Conservation (phyloP, 2,329 filamentous ascomycete genomes). For the Epichloe baconii region DNA sequence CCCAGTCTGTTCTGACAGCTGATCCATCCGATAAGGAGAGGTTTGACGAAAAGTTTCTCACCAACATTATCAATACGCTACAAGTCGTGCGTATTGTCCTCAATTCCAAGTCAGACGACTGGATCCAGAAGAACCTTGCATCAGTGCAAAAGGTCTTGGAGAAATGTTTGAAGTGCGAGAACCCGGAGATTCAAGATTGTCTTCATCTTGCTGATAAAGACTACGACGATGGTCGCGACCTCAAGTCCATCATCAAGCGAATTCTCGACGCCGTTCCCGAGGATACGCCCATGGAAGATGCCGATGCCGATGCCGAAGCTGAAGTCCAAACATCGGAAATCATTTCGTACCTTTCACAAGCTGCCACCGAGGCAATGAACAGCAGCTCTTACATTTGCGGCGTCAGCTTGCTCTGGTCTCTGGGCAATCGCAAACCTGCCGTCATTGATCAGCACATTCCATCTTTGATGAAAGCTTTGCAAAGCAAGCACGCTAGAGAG, state of each 20-base stretch:
- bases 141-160: constrained; percentile 79
- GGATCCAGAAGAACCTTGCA: constrained; percentile 69
- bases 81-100: constrained; percentile 85
- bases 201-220: constrained; percentile 62
- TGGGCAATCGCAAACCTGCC: constrained; percentile 71
- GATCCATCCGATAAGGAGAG: constrained; percentile 55
- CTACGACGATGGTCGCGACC: constrained; percentile 53
- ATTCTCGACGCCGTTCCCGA: constrained; percentile 84
- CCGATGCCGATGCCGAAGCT: constrained; percentile 71
- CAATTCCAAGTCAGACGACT: constrained; percentile 78
- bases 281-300: constrained; percentile 55
- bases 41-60: constrained; percentile 71
- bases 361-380: constrained; percentile 77
- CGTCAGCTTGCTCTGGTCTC: constrained; percentile 85
- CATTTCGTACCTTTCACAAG: constrained; percentile 67
- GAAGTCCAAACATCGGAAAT: constrained; percentile 80
- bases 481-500: constrained; percentile 82
- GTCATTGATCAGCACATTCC: constrained; percentile 83
- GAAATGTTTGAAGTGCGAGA: constrained; percentile 77
- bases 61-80: constrained; percentile 82
- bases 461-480: constrained; percentile 84
- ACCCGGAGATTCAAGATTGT: constrained; percentile 86
- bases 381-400: constrained; percentile 72
- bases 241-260: constrained; percentile 65
- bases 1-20: constrained; percentile 42